Evolutionary conservation across 1,284 basidiomycete genomes (phyloP).

Genomic region (Apiotrichum laibachii): DNA sequence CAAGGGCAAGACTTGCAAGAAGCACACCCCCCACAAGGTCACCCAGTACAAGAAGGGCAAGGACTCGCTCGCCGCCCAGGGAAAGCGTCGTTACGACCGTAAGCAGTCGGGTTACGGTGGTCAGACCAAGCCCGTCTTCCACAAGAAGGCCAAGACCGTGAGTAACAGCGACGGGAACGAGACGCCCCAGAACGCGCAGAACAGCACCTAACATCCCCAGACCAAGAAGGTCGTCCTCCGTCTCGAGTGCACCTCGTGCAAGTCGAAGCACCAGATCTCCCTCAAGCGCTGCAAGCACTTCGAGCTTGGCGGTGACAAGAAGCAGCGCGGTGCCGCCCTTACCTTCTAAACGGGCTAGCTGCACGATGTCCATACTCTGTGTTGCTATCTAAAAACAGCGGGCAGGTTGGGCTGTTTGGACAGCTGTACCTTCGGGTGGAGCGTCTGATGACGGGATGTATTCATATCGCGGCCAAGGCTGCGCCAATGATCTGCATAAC

Average conservation of each 20-base stretch:
- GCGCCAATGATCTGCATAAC: conserved; percentile 4
- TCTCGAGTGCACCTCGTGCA: conserved; percentile 97
- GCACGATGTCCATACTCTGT: not conserved
- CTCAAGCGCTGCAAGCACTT: conserved; percentile 99
- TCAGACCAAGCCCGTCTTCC: conserved; percentile 99
- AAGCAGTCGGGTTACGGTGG: conserved; percentile 99
- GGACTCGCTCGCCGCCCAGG: conserved; percentile 92
- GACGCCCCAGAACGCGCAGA: too few species aligned
- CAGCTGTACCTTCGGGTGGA: conserved; percentile 3
- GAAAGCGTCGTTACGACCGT: conserved; percentile 99
- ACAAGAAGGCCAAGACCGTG: conserved; percentile 61
- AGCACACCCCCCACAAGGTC: conserved; percentile 97
- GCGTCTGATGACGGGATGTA: conserved; percentile 19
- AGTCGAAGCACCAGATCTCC: conserved; percentile 94
- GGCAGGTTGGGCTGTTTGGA: not conserved
- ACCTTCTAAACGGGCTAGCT: conserved; percentile 29
- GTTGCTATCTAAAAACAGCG: not conserved
- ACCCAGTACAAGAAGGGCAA: conserved; percentile 99
- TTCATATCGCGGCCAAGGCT: conserved; percentile 16
- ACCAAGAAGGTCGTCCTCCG: conserved; percentile 99
- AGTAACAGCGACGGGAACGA: conserved; percentile 10
- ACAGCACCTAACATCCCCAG: conserved; percentile 17
- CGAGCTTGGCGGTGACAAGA: conserved; percentile 99
- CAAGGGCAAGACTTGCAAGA: conserved; percentile 98
- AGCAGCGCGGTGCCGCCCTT: conserved; percentile 74